Conservation (phyloP, 257 asterid species). For the Linderniella brevidens region DNA sequence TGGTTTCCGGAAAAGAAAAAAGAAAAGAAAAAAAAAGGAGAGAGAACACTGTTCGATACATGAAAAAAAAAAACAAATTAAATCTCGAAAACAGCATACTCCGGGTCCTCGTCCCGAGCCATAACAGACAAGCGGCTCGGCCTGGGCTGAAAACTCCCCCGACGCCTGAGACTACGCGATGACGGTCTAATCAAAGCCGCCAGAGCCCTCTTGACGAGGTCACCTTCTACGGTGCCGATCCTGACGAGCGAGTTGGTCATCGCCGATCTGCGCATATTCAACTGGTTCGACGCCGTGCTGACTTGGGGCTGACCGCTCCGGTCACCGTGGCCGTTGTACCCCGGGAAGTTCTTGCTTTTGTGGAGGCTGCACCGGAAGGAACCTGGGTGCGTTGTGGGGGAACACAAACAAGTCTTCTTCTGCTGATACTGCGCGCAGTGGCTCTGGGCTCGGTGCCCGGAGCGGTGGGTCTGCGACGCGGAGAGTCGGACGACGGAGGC, state of each 20-base stretch:
- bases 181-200: slow-evolving; percentile 44
- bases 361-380: slow-evolving; percentile 47
- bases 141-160: slow-evolving; percentile 24
- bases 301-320: slow-evolving; percentile 12
- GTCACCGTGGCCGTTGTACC: neutral
- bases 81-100: too few species aligned
- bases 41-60: too few species aligned
- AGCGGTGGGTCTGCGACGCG: too few species aligned
- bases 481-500: too few species aligned
- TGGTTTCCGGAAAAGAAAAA: too few species aligned
- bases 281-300: slow-evolving; percentile 19
- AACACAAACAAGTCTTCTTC: slow-evolving; percentile 36
- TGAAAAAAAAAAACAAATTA: too few species aligned
- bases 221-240: slow-evolving; percentile 37
- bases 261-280: slow-evolving; percentile 31
- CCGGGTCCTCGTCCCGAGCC: neutral
- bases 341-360: slow-evolving; percentile 10
- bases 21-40: too few species aligned
- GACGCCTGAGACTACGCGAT: slow-evolving; percentile 42
- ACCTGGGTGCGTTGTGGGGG: slow-evolving; percentile 58
- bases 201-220: slow-evolving; percentile 32
- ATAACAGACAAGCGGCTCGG: slow-evolving; percentile 36
- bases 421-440: too few species aligned
- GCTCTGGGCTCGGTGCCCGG: too few species aligned
- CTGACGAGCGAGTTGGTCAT: slow-evolving; percentile 39